Base-by-base conservation (phyloP, 192 early-diverging fungal species). In the Coemansia sp. region DNA sequence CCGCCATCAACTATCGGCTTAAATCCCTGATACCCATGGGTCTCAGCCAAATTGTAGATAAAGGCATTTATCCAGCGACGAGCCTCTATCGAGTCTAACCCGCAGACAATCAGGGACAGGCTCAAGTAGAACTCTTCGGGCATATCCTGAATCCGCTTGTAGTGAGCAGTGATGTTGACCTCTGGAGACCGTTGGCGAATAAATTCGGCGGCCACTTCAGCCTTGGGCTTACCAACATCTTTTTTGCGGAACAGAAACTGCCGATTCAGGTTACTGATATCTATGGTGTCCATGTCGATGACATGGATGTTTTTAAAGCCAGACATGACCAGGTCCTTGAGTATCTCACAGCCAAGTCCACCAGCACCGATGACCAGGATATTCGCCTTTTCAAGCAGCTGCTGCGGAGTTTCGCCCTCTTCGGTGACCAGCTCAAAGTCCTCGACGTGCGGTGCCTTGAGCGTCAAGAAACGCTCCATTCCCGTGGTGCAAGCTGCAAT, bases 41-140 rank as follows among this genome's bases (percentile, higher is more conserved):
- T 55, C 31, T 93, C 91, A 11, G 80, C 84, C 79, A 96, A 84
- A 10, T 79, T 77, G 23, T 91, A 73, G 7, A 97, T 55, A 10
- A 85, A 93, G 3, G 94, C 93, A 69, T 98, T 98, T 16, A 98
- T 96, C 96, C 96, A 98, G 41, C 96, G 82, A 44, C 96, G 81
- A 10, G 96, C 96, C 61, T 96, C 94, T 2, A 98, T 88, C 5
- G 89, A 91, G 67, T 98, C 96, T 60, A 98, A 65, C 5, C 96
- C 96, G 55, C 93, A 96, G 37, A 98, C 86, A 26, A 98, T 83
- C 39, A 96, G 77, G 2, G 85, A 80, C 68, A 96, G 95, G 53
- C 91, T 84, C 18, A 71, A 68, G 63, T 98, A 98, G 68, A 91
- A 98, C 50, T 94, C 92, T 40, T 89, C 85, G 52, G 94, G 87